Percentiles rank a stretch among this genome's conserved stretches.
These are phyloP conservation scores for Crucihimalaya himalaica DNA, from an alignment of 345 rosid species.

Conservation along the genomic window DNA sequence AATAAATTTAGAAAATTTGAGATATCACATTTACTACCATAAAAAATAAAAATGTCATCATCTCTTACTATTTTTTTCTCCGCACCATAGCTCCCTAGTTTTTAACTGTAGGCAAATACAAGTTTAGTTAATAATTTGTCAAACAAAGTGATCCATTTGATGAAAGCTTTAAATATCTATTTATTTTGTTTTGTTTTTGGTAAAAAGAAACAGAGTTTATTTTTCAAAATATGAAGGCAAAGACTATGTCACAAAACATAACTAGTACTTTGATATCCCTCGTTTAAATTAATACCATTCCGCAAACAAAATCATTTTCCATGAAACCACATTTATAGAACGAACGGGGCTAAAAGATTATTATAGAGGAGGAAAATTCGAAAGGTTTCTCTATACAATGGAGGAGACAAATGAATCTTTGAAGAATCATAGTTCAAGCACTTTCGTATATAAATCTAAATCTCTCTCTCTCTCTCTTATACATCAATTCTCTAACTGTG, in stretches of 20 bases:
- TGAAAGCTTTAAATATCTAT: not conserved
- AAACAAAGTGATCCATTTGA: not conserved
- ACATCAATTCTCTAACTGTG: conserved; percentile 22
- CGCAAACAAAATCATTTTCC: not conserved
- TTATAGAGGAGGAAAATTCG: not conserved
- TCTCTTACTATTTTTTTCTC: too few species aligned
- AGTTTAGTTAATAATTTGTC: not conserved
- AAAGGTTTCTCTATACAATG: conserved; percentile 21
- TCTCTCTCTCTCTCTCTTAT: not conserved
- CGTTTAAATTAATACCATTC: not conserved
- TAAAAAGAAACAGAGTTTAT: not conserved
- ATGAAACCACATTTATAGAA: not conserved
- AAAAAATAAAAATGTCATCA: too few species aligned
- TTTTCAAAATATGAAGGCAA: not conserved
- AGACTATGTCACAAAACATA: not conserved
- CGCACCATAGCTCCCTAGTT: too few species aligned
- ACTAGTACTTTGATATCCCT: not conserved
- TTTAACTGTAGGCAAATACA: not conserved
- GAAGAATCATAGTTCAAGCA: conserved; percentile 1
- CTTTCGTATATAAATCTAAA: conserved; percentile 17
- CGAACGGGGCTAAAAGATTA: not conserved
- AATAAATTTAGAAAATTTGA: too few species aligned
- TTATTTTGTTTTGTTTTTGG: too few species aligned
- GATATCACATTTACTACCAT: too few species aligned
- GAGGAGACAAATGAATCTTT: conserved; percentile 22